Evolutionary conservation across 2,329 filamentous ascomycete genomes (phyloP).

Genomic region (Aureobasidium sp.): DNA sequence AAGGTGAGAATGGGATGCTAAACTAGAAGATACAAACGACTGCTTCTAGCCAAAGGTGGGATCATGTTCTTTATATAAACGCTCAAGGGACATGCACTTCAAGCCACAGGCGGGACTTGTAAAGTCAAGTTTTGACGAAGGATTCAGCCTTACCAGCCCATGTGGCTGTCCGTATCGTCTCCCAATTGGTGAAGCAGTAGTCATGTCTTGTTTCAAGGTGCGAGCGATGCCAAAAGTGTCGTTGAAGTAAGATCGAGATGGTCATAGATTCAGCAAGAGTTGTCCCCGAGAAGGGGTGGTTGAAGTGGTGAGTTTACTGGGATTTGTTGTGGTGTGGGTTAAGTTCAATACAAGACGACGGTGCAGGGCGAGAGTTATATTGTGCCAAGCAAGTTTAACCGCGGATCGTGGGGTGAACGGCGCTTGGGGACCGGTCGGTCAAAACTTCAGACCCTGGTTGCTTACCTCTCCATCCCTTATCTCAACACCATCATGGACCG

Average conservation of each 20-base stretch:
- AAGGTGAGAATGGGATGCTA: not conserved
- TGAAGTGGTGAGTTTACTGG: not conserved
- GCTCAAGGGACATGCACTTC: not conserved
- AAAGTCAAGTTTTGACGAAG: not conserved
- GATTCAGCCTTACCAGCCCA: not conserved
- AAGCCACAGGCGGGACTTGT: not conserved
- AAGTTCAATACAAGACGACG: not conserved
- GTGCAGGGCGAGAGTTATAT: not conserved
- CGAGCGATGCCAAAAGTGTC: not conserved
- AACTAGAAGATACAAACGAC: not conserved
- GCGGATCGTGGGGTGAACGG: not conserved
- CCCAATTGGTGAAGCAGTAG: not conserved
- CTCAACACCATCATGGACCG: not conserved
- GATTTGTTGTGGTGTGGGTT: not conserved
- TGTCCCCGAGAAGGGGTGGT: not conserved
- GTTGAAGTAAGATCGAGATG: not conserved
- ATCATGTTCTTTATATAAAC: not conserved
- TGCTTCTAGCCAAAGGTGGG: not conserved
- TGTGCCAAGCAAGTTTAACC: not conserved
- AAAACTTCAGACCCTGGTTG: not conserved
- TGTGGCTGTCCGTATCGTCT: not conserved
- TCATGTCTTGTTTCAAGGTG: not conserved
- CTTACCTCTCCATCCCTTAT: not conserved
- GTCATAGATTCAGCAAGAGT: not conserved
- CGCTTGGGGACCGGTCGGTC: not conserved